Evolutionary conservation across 2,329 filamentous ascomycete species (phyloP).

Genomic region (Colletotrichum tanaceti): DNA sequence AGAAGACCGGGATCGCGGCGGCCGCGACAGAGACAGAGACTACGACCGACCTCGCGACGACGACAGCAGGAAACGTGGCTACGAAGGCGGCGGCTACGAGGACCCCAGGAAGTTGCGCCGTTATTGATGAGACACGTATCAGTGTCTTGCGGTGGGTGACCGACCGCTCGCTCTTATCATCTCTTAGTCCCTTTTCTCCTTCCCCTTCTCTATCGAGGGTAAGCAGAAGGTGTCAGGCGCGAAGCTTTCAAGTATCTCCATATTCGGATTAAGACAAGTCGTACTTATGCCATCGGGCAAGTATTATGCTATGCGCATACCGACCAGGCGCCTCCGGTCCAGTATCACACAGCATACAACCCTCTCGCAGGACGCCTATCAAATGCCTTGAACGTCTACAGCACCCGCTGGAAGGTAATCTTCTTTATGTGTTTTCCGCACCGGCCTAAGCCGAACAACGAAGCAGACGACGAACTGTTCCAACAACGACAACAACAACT

Average conservation of each 20-base stretch:
- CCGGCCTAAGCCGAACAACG: background rate
- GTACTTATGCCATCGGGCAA: background rate
- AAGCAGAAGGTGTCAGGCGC: slow-evolving; percentile 44
- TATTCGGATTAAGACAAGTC: slow-evolving; percentile 13
- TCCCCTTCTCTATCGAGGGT: slow-evolving; percentile 52
- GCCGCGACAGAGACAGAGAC: slow-evolving; percentile 58
- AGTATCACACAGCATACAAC: background rate
- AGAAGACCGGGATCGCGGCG: slow-evolving; percentile 62
- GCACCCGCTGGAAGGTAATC: slow-evolving; percentile 39
- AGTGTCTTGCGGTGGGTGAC: slow-evolving; percentile 58
- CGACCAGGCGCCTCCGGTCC: slow-evolving; percentile 7
- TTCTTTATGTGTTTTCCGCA: slow-evolving; percentile 13
- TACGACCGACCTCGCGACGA: slow-evolving; percentile 69
- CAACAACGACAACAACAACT: background rate
- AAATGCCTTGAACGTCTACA: background rate
- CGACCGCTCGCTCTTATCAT: slow-evolving; percentile 31
- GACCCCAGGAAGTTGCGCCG: slow-evolving; percentile 77
- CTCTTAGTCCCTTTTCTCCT: slow-evolving; percentile 46
- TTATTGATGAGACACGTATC: slow-evolving; percentile 61
- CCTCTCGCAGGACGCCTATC: background rate
- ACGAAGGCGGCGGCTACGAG: slow-evolving; percentile 84
- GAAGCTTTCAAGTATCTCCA: slow-evolving; percentile 11
- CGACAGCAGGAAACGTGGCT: slow-evolving; percentile 74
- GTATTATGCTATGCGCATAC: slow-evolving; percentile 9
- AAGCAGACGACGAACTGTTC: background rate